A percentile compares a stretch with the other conserved stretches of the same genome.
These are phyloP conservation scores for Lachnellula hyalina DNA, from an alignment of 2,329 filamentous ascomycete genomes.

Conservation along the genomic window DNA sequence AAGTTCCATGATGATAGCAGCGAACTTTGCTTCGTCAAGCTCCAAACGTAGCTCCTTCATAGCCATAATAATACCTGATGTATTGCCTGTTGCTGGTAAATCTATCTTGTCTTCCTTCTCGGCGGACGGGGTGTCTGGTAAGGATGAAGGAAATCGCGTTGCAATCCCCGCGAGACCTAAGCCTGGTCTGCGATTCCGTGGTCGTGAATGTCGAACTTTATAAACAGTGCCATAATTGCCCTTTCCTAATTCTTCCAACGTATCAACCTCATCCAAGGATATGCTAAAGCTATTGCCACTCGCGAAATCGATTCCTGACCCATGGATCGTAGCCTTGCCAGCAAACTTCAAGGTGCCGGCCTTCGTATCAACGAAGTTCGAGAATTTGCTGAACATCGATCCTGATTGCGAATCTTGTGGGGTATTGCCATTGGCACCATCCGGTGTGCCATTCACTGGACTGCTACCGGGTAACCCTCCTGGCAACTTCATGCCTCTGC, in stretches of 20 bases:
- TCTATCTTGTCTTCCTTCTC: constrained; percentile 29
- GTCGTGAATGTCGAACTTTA: constrained; percentile 83
- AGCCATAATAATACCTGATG: constrained; percentile 81
- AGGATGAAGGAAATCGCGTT: constrained; percentile 20
- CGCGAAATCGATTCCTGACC: constrained; percentile 85
- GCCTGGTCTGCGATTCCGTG: constrained; percentile 51
- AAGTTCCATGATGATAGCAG: constrained; percentile 94
- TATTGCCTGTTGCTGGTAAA: constrained; percentile 39
- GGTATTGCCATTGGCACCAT: constrained; percentile 15
- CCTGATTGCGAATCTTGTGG: constrained; percentile 23
- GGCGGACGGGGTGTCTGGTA: constrained; percentile 34
- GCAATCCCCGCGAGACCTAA: constrained; percentile 47
- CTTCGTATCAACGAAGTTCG: constrained; percentile 85
- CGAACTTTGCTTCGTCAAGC: constrained; percentile 93
- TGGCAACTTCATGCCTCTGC: constrained; percentile 60
- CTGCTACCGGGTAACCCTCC: constrained; percentile 28
- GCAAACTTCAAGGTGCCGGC: constrained; percentile 89
- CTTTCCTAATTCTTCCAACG: constrained; percentile 88
- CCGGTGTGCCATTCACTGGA: constrained; percentile 15
- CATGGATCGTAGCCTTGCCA: constrained; percentile 84
- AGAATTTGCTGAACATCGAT: constrained; percentile 60
- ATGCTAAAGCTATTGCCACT: constrained; percentile 88
- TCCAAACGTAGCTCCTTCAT: constrained; percentile 99
- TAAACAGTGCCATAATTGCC: constrained; percentile 98
- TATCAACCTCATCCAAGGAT: constrained; percentile 92